These are phyloP conservation scores for Salinomyces thailandicus DNA, from an alignment of 2,329 filamentous ascomycete genomes.

Conservation along the genomic window DNA sequence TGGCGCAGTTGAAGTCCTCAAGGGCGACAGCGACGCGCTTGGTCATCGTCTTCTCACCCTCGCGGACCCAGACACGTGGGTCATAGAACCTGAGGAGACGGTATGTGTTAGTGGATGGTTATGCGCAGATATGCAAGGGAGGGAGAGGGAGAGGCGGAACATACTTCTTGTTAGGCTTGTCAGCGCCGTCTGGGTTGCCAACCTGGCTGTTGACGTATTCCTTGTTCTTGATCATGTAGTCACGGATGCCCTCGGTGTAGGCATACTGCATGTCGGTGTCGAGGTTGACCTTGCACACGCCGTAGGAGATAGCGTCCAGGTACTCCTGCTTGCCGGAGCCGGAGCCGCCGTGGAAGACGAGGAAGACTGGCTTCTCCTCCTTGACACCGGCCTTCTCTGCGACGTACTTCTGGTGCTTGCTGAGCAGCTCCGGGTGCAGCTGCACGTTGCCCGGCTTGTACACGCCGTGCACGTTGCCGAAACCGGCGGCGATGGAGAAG, in stretches of 20 bases:
- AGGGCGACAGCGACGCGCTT: constrained; percentile 70
- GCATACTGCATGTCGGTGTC: constrained; percentile 97
- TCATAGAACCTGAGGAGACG: constrained; percentile 37
- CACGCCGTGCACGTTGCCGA: constrained; percentile 98
- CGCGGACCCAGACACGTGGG: constrained; percentile 88
- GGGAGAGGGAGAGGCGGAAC: constrained; percentile 38
- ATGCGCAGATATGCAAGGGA: too few species aligned
- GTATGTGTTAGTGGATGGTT: too few species aligned
- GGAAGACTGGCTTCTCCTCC: constrained; percentile 72
- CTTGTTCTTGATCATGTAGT: constrained; percentile 90
- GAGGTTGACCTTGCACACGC: constrained; percentile 98
- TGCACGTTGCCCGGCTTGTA: constrained; percentile 98
- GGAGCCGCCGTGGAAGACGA: constrained; percentile 98
- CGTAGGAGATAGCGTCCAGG: constrained; percentile 75
- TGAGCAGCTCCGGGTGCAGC: constrained; percentile 88
- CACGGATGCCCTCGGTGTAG: constrained; percentile 83
- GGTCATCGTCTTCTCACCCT: constrained; percentile 96
- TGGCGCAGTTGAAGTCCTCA: constrained; percentile 80
- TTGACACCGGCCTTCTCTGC: constrained; percentile 62
- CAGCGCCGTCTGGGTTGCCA: constrained; percentile 87
- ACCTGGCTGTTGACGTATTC: constrained; percentile 81
- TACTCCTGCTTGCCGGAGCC: constrained; percentile 88
- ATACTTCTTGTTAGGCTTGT: constrained; percentile 98
- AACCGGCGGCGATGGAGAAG: constrained; percentile 96
- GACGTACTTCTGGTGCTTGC: constrained; percentile 92